Conservation (phyloP, 495 filamentous ascomycete genomes). For the Thermothielavioides terrestris region DNA sequence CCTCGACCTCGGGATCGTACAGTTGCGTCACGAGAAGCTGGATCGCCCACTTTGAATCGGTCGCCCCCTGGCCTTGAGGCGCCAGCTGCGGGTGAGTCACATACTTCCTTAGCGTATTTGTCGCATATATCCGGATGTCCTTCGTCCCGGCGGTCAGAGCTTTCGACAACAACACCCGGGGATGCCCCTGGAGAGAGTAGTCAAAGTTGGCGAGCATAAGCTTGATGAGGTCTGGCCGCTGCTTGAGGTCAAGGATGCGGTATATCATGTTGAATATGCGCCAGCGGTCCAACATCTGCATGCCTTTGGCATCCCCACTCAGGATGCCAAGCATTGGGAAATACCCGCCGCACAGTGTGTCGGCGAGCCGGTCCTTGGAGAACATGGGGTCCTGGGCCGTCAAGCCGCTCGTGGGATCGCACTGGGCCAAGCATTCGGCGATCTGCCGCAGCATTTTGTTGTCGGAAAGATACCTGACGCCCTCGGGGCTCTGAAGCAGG, state of each 20-base stretch:
- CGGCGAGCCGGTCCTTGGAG: conserved; percentile 67
- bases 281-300: conserved; percentile 91
- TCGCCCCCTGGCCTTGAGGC: conserved; percentile 29
- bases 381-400: conserved; percentile 85
- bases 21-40: conserved; percentile 91
- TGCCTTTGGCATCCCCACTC: conserved; percentile 69
- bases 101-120: conserved; percentile 75
- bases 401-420: conserved; percentile 81
- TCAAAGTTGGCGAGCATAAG: conserved; percentile 83
- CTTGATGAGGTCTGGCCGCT: conserved; percentile 83
- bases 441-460: conserved; percentile 90
- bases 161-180: conserved; percentile 85
- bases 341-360: conserved; percentile 83
- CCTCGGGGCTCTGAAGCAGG: conserved; percentile 74
- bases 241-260: conserved; percentile 84
- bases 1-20: conserved; percentile 93
- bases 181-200: conserved; percentile 75
- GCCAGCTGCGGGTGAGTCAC: conserved; percentile 45
- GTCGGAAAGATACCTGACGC: conserved; percentile 73
- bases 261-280: conserved; percentile 99
- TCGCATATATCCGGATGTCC: conserved; percentile 79
- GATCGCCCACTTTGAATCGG: conserved; percentile 83
- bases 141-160: conserved; percentile 86
- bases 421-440: conserved; percentile 88
- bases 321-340: conserved; percentile 85